Evolutionary conservation across 1,284 basidiomycete genomes (phyloP).

Genomic region (Sphagnurus paluster): DNA sequence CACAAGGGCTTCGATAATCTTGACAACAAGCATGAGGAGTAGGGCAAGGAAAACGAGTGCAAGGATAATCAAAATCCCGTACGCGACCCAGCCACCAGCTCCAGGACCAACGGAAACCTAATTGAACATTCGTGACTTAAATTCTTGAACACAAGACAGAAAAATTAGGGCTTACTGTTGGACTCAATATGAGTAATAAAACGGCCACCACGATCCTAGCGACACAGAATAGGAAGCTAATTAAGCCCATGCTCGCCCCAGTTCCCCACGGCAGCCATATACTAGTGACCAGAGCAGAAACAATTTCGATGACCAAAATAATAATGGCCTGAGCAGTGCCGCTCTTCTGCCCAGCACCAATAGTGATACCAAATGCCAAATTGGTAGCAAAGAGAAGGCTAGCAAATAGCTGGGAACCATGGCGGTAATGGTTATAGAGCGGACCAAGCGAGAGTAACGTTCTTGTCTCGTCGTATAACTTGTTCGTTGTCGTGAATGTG

Average conservation of each 20-base stretch:
- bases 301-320: slow-evolving; percentile 84
- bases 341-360: slow-evolving; percentile 87
- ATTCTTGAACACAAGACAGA: neutral
- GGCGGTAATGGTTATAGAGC: slow-evolving; percentile 94
- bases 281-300: slow-evolving; percentile 81
- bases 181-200: slow-evolving; percentile 84
- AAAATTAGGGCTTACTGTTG: slow-evolving; percentile 62
- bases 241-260: slow-evolving; percentile 93
- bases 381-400: slow-evolving; percentile 81
- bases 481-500: slow-evolving; percentile 78
- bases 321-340: slow-evolving; percentile 92
- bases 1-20: slow-evolving; percentile 80
- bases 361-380: slow-evolving; percentile 77
- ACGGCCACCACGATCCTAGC: slow-evolving; percentile 89
- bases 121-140: slow-evolving; percentile 9
- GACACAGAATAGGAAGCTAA: slow-evolving; percentile 90
- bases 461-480: slow-evolving; percentile 92
- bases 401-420: slow-evolving; percentile 89
- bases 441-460: slow-evolving; percentile 91
- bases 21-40: slow-evolving; percentile 79
- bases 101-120: slow-evolving; percentile 80
- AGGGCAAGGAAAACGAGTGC: slow-evolving; percentile 84
- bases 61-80: slow-evolving; percentile 87
- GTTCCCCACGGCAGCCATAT: slow-evolving; percentile 96
- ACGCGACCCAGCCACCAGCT: slow-evolving; percentile 89